phyloP scores from a whole-genome alignment of 129 eudicot species.

The Flaveria trinervia region DNA sequence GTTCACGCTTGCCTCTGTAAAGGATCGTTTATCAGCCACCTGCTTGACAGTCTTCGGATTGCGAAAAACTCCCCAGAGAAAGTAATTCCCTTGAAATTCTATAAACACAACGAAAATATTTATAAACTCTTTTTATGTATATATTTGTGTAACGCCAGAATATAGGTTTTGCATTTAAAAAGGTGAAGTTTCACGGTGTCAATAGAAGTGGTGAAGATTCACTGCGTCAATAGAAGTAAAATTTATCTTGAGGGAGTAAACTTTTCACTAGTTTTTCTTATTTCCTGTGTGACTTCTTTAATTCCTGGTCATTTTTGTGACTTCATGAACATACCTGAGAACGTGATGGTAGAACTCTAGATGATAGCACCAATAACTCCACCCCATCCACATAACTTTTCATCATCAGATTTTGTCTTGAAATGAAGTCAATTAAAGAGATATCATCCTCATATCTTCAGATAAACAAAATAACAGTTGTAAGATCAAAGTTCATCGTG shows the following conservation, averaged over 20 bases:
- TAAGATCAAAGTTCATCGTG: slow-evolving; percentile 3
- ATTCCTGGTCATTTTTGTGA: too few species aligned
- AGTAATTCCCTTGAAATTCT: slow-evolving; percentile 46
- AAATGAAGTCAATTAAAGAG: slow-evolving; percentile 46
- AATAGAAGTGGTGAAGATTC: too few species aligned
- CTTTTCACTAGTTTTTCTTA: too few species aligned
- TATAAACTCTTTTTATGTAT: neutral
- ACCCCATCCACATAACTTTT: slow-evolving; percentile 45
- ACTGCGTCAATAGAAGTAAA: too few species aligned
- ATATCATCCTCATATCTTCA: slow-evolving; percentile 38
- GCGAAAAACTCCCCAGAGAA: slow-evolving; percentile 69
- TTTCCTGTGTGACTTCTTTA: too few species aligned
- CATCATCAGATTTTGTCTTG: slow-evolving; percentile 40
- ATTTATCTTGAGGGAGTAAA: too few species aligned
- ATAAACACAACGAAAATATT: slow-evolving; percentile 1
- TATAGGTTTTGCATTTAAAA: neutral
- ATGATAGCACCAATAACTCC: slow-evolving; percentile 60
- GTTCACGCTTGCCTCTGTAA: slow-evolving; percentile 1
- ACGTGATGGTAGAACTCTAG: slow-evolving; percentile 40
- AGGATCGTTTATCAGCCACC: slow-evolving; percentile 1
- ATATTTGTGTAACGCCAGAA: neutral
- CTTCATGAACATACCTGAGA: slow-evolving; percentile 47
- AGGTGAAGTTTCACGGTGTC: too few species aligned
- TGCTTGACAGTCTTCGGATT: neutral
- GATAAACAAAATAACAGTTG: slow-evolving; percentile 4